phyloP scores from a whole-genome alignment of 257 asterid species.

The Dorcoceras hygrometricum region DNA sequence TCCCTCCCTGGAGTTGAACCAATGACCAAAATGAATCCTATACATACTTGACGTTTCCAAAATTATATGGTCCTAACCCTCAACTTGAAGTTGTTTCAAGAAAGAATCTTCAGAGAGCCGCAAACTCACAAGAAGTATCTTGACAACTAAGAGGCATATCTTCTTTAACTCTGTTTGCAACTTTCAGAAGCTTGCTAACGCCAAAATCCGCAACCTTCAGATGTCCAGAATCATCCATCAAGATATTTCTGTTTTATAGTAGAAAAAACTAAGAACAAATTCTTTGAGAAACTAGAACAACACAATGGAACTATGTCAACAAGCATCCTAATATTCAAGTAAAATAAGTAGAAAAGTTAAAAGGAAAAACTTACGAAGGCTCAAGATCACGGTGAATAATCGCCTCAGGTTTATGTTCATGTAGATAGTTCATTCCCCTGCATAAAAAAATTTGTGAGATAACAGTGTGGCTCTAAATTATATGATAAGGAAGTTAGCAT shows the following conservation, averaged over 20 bases:
- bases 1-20: background rate
- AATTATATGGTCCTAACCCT: background rate
- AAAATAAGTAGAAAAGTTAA: slow-evolving; percentile 14
- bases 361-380: slow-evolving; percentile 72
- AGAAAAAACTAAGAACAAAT: slow-evolving; percentile 11
- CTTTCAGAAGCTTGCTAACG: slow-evolving; percentile 82
- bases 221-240: slow-evolving; percentile 95
- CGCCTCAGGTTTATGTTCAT: slow-evolving; percentile 76
- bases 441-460: slow-evolving; percentile 19
- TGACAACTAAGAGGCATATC: slow-evolving; percentile 49
- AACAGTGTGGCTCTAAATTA: background rate
- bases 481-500: background rate
- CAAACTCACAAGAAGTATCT: slow-evolving; percentile 71
- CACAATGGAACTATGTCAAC: background rate
- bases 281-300: slow-evolving; percentile 18
- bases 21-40: slow-evolving; percentile 1
- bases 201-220: slow-evolving; percentile 97
- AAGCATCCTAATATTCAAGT: background rate
- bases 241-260: slow-evolving; percentile 64
- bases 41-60: background rate
- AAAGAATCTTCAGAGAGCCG: slow-evolving; percentile 15
- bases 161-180: slow-evolving; percentile 71
- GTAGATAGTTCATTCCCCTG: slow-evolving; percentile 98
- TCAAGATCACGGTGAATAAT: slow-evolving; percentile 93
- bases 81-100: background rate